These are phyloP conservation scores for Leccinum sublutescens DNA, from an alignment of 768 basidiomycete genomes.

Conservation along the genomic window DNA sequence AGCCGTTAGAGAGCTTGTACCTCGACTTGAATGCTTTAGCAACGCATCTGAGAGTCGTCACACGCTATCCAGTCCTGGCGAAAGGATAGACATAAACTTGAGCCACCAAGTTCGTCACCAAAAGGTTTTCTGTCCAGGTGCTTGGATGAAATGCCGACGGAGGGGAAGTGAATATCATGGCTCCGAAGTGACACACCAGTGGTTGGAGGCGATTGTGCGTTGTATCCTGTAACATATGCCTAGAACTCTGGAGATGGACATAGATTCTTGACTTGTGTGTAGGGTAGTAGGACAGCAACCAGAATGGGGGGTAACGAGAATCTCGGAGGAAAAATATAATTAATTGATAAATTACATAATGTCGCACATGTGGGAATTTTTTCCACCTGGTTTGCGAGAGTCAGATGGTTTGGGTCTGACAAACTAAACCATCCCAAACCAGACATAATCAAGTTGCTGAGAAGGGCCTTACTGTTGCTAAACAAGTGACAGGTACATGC, in stretches of 20 bases:
- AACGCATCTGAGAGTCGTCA: neutral
- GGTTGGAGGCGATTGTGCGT: neutral
- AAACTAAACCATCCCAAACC: no score
- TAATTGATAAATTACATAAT: no score
- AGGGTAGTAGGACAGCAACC: neutral
- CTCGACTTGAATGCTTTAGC: neutral
- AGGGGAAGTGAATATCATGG: neutral
- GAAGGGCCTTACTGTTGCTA: no score
- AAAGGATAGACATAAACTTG: neutral
- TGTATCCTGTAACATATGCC: neutral
- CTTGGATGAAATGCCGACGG: neutral
- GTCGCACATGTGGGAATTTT: no score
- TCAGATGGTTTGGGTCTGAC: no score
- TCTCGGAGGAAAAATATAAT: no score
- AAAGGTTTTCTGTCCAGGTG: neutral
- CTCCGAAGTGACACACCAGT: neutral
- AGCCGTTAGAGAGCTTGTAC: constrained; percentile 21
- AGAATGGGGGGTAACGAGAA: neutral
- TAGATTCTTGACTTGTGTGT: neutral
- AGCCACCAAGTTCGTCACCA: neutral
- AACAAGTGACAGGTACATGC: no score
- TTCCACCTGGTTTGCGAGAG: no score
- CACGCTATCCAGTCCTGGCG: neutral
- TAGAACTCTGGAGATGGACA: neutral
- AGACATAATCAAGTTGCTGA: no score